These are phyloP conservation scores for Dioszegia hungarica DNA, from an alignment of 768 basidiomycete species.

Conservation along the genomic window DNA sequence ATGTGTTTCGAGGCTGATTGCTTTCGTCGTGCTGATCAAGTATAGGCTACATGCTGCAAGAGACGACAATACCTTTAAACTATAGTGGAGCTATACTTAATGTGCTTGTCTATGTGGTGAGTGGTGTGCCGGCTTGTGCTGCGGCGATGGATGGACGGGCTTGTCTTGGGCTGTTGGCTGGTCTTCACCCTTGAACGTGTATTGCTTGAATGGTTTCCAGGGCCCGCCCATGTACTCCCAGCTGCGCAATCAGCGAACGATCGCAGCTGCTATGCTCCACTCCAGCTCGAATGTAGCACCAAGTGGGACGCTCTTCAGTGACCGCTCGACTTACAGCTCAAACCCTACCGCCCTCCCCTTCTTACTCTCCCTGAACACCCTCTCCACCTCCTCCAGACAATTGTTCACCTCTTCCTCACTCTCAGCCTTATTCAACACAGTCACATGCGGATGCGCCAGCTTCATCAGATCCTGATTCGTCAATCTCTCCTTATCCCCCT, in stretches of 20 bases:
- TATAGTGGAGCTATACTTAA: too few relatives aligned
- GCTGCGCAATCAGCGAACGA: conserved; percentile 12
- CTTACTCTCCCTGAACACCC: conserved; percentile 25
- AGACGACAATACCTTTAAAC: too few relatives aligned
- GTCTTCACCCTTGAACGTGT: conserved; percentile 15
- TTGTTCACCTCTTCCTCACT: conserved; percentile 29
- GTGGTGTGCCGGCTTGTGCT: too few relatives aligned
- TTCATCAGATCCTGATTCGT: conserved; percentile 32
- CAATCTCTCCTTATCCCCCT: conserved; percentile 18
- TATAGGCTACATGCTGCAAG: too few relatives aligned
- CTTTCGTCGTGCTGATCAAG: too few relatives aligned
- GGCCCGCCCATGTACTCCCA: conserved; percentile 42
- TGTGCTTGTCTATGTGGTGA: too few relatives aligned
- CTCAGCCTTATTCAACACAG: conserved; percentile 37
- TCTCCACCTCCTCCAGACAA: conserved; percentile 30
- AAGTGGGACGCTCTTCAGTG: too few relatives aligned
- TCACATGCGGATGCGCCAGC: conserved; percentile 33
- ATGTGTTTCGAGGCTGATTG: too few relatives aligned
- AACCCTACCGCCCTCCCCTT: conserved; percentile 31
- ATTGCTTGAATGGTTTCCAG: conserved; percentile 32
- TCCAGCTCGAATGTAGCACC: too few relatives aligned
- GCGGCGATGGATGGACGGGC: too few relatives aligned
- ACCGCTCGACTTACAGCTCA: conserved; percentile 25
- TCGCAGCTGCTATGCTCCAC: not conserved
- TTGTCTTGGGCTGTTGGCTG: not conserved